These are phyloP conservation scores for Carex littledalei DNA, from an alignment of 176 grass and related monocot species.

Conservation along the genomic window DNA sequence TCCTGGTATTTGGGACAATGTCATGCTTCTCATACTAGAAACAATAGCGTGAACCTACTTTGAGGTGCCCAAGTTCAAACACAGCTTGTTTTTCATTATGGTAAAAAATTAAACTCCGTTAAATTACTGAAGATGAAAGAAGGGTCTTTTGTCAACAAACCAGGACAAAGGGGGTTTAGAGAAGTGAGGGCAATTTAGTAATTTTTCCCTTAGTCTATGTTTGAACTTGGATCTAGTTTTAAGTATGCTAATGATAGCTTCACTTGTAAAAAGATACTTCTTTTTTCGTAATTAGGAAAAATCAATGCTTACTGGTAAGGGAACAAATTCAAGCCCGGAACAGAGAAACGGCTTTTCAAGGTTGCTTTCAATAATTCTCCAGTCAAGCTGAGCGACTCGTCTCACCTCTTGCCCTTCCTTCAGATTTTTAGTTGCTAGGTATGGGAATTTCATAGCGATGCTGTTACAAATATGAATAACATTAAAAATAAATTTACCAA, in stretches of 20 bases:
- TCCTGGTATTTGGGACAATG: background rate
- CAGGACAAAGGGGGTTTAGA: background rate
- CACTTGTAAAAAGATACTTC: background rate
- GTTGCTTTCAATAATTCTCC: slow-evolving; percentile 70
- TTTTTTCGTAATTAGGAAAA: background rate
- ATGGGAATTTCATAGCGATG: slow-evolving; percentile 72
- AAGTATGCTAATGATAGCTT: background rate
- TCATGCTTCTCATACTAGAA: background rate
- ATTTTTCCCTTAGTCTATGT: background rate
- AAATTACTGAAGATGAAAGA: background rate
- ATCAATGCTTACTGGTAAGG: slow-evolving; percentile 58
- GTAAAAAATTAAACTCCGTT: background rate
- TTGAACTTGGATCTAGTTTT: background rate
- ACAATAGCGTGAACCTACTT: background rate
- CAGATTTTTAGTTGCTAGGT: slow-evolving; percentile 72
- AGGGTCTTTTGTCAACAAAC: background rate
- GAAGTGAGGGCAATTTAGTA: background rate
- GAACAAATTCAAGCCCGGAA: slow-evolving; percentile 85
- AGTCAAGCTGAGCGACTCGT: slow-evolving; percentile 85
- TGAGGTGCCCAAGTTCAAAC: background rate
- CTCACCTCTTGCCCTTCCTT: slow-evolving; percentile 77
- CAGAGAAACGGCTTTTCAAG: slow-evolving; percentile 56
- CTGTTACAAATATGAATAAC: slow-evolving; percentile 41
- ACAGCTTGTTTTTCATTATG: background rate
- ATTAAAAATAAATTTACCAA: background rate